Evolutionary conservation across 179 eudicot species (phyloP), one percentile per base, ranked within the genome.

Genomic region (Actinidia arguta): DNA sequence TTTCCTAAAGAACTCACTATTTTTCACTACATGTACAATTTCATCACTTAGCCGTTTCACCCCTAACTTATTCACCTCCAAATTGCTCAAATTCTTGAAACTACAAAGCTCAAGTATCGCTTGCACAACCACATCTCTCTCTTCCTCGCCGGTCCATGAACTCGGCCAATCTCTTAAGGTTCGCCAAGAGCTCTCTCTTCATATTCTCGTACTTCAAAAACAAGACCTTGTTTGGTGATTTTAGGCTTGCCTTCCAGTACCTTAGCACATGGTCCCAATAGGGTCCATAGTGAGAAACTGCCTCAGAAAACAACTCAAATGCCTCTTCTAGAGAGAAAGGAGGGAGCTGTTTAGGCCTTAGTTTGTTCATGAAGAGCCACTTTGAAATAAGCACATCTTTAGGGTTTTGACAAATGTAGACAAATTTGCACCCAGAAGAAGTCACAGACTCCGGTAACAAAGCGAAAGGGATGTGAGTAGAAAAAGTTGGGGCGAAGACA

Each of bases 181-280:
- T 72, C 62, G 75, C 22, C 56, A 31, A 25, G 2, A 83, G 59
- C 42, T 91, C 88, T 44, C n/a, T 66, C 80, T 87, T 90, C 87
- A 90, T 52, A n/a, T 90, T 85, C 82, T 91, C 94, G 20, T 91
- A 91, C 85, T 82, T 88, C 4, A 88, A 42, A 39, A 91, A 90
- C 84, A 90, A 76, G 6, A 88, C 80, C 70, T 82, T 86, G 18
- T 85, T 54, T 6, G 93, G 93, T 13, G 77, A 27, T 18, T 82
- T 31, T 1, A 7, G 31, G 17, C 36, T 71, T 4, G 27, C 50
- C 14, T 69, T 69, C 52, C 27, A 69, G 6, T 69, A 69, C 6
- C 73, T 51, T 14, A 69, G 39, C 24, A 69, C 73, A 42, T 44
- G 27, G 44, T 69, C 51, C 94, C 90, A 88, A 67, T 68, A 88